phyloP scores from a whole-genome alignment of 148 eudicot species.

The Vaccinium myrtillus region DNA sequence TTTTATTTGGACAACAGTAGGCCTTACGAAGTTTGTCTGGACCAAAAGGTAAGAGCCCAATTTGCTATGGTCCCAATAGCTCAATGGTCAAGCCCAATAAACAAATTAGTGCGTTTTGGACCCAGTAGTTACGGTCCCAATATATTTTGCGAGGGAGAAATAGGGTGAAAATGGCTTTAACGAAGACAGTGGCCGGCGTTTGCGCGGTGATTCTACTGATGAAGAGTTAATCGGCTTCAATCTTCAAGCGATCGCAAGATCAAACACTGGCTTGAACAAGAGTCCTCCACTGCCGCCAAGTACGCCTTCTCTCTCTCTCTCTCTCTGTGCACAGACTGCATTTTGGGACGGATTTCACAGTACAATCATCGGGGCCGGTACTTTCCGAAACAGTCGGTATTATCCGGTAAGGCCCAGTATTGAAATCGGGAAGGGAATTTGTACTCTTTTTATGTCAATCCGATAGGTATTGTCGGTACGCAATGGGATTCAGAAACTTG shows the following conservation, averaged over 20 bases:
- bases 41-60: background rate
- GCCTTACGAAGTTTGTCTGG: background rate
- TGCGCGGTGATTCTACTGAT: slow-evolving; percentile 67
- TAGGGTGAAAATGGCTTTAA: slow-evolving; percentile 52
- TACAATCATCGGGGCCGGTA: too few species aligned
- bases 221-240: slow-evolving; percentile 67
- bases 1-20: too few species aligned
- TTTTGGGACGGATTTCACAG: too few species aligned
- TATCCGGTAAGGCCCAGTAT: too few species aligned
- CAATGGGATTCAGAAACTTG: too few species aligned
- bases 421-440: too few species aligned
- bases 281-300: slow-evolving; percentile 67
- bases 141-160: background rate
- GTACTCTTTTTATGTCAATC: too few species aligned
- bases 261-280: slow-evolving; percentile 85
- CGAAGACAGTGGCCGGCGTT: slow-evolving; percentile 70
- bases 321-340: background rate
- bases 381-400: too few species aligned
- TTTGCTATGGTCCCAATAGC: background rate
- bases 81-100: background rate
- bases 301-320: slow-evolving; percentile 25
- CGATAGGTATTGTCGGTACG: too few species aligned
- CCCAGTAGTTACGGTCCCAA: too few species aligned
- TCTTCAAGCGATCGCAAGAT: slow-evolving; percentile 71
- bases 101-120: background rate